phyloP scores from a whole-genome alignment of 2,329 filamentous ascomycete genomes.

The Magnaporthiopsis incrustans region DNA sequence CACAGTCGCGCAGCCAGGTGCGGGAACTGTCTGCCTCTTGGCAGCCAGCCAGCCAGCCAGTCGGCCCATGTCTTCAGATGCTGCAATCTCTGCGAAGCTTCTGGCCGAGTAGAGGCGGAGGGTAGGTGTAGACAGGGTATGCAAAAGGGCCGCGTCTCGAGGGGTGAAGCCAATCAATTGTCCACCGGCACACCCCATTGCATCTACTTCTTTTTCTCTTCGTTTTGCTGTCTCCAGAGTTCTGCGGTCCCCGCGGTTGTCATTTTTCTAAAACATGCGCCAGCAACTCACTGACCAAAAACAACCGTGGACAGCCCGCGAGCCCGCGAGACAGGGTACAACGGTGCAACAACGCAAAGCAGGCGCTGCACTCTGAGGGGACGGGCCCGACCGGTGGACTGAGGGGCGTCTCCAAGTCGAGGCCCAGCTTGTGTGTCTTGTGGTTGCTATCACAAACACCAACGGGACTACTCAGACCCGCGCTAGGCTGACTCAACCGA shows the following conservation, averaged over 20 bases:
- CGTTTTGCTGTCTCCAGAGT: not conserved
- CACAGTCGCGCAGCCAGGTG: not conserved
- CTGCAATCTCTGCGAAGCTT: not conserved
- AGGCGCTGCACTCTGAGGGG: not conserved
- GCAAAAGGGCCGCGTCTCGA: not conserved
- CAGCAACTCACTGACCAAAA: not conserved
- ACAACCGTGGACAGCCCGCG: not conserved
- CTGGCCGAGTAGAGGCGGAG: not conserved
- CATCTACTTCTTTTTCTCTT: not conserved
- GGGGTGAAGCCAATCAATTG: not conserved
- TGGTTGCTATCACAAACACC: not conserved
- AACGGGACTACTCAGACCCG: not conserved
- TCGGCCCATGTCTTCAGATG: not conserved
- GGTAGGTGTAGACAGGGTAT: not conserved
- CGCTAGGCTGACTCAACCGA: not conserved
- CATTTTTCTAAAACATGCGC: not conserved
- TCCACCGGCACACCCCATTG: no score
- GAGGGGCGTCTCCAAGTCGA: not conserved
- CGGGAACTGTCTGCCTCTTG: not conserved
- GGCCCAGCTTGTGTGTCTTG: not conserved
- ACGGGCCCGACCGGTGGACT: not conserved
- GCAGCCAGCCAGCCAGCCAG: not conserved
- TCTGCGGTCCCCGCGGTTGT: not conserved
- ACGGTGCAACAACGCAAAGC: constrained; percentile 1
- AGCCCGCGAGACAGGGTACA: not conserved